Evolutionary conservation across 1,284 basidiomycete species (phyloP).

Genomic region (Moniliella sp.): DNA sequence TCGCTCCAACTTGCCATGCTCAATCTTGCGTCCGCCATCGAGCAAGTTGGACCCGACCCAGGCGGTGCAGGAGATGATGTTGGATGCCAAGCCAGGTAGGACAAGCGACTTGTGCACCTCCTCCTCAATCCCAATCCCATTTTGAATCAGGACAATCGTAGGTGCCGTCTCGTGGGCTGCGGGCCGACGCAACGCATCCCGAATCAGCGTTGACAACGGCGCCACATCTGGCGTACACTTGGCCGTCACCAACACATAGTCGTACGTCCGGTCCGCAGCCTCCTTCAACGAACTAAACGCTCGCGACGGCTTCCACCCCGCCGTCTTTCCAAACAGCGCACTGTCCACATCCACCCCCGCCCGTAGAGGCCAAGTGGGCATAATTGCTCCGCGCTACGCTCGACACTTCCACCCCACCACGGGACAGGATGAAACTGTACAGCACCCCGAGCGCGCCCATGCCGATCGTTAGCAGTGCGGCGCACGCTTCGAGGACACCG

Average conservation of each 20-base stretch:
- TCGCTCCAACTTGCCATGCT: slow-evolving; percentile 12
- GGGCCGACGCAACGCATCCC: slow-evolving; percentile 40
- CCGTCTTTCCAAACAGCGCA: slow-evolving; percentile 43
- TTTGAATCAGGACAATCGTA: slow-evolving; percentile 51
- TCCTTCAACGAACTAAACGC: slow-evolving; percentile 45
- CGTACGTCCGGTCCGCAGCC: slow-evolving; percentile 45
- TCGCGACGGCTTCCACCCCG: slow-evolving; percentile 46
- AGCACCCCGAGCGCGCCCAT: slow-evolving; percentile 40
- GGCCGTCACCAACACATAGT: slow-evolving; percentile 42
- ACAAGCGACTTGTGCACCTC: slow-evolving; percentile 45
- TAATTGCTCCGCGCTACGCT: slow-evolving; percentile 55
- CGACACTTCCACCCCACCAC: slow-evolving; percentile 47
- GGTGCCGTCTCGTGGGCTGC: slow-evolving; percentile 31
- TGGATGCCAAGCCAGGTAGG: slow-evolving; percentile 5
- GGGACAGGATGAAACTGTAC: slow-evolving; percentile 46
- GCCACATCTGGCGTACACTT: slow-evolving; percentile 52
- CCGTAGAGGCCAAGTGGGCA: slow-evolving; percentile 38
- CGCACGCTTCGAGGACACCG: not conserved
- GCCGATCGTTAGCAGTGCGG: slow-evolving; percentile 37
- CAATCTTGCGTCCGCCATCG: slow-evolving; percentile 9
- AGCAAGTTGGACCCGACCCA: slow-evolving; percentile 36
- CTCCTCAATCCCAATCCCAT: slow-evolving; percentile 52
- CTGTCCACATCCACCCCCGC: slow-evolving; percentile 43
- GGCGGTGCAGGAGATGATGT: slow-evolving; percentile 34
- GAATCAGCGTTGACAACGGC: slow-evolving; percentile 43